Percentiles rank a stretch among this genome's conserved stretches.
Conservation (phyloP, 371 early-diverging fungal species). For the Cokeromyces recurvatus region DNA sequence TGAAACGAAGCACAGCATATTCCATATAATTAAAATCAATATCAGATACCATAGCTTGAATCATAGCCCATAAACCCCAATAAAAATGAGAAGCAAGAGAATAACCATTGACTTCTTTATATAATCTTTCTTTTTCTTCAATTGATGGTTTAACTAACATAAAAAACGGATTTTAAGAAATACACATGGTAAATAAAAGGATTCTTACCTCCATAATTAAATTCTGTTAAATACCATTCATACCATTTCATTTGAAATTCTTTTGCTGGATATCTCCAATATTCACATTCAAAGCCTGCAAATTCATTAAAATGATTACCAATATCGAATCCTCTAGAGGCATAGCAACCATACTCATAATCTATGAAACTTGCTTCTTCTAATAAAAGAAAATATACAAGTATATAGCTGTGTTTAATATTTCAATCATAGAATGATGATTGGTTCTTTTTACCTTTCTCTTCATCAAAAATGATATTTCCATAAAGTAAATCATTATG, state of each 20-base stretch:
- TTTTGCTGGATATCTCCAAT: conserved; percentile 72
- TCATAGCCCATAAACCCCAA: conserved; percentile 92
- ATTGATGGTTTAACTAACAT: conserved; percentile 25
- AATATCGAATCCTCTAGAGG: conserved; percentile 88
- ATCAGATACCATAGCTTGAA: conserved; percentile 85
- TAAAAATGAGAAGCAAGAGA: conserved; percentile 87
- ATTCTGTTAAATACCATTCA: conserved; percentile 47
- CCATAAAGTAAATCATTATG: conserved; percentile 91
- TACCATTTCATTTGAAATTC: conserved; percentile 74
- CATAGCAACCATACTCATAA: conserved; percentile 89
- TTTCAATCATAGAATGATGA: background rate
- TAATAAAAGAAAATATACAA: conserved; percentile 9
- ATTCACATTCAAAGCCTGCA: conserved; percentile 94
- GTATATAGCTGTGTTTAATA: background rate
- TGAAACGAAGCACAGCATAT: conserved; percentile 81
- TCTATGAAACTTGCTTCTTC: conserved; percentile 78
- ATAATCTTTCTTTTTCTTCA: conserved; percentile 58
- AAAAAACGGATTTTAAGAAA: background rate
- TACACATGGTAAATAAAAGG: conserved; percentile 4
- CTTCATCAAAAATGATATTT: conserved; percentile 77
- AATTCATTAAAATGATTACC: conserved; percentile 94
- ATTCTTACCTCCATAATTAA: conserved; percentile 27
- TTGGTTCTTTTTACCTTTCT: conserved; percentile 38
- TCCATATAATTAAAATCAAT: conserved; percentile 91
- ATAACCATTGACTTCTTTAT: conserved; percentile 75